phyloP scores from a whole-genome alignment of 495 filamentous ascomycete genomes.

The Emericellopsis terricola region DNA sequence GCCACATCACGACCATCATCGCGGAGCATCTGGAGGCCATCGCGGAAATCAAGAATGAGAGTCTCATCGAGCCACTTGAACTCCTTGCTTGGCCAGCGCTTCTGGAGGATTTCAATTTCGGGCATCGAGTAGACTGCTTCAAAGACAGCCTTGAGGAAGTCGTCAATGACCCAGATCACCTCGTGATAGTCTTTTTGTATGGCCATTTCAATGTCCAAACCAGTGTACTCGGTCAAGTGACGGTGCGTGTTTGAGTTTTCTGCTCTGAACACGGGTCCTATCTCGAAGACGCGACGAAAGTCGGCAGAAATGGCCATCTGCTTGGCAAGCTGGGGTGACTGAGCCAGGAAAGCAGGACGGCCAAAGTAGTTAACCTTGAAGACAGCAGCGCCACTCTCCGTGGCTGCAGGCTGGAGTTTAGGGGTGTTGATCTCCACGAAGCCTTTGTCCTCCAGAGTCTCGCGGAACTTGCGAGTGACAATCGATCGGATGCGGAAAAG shows the following conservation, averaged over 20 bases:
- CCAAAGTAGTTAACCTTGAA: conserved; percentile 93
- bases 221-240: conserved; percentile 91
- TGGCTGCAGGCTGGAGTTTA: conserved; percentile 77
- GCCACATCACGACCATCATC: conserved; percentile 58
- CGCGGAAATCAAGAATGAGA: conserved; percentile 59
- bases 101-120: conserved; percentile 49
- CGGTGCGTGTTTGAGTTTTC: conserved; percentile 95
- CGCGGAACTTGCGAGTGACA: conserved; percentile 63
- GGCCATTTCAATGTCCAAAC: conserved; percentile 87
- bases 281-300: conserved; percentile 78
- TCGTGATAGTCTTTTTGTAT: conserved; percentile 86
- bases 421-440: conserved; percentile 91
- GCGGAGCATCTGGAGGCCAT: conserved; percentile 64
- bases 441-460: conserved; percentile 54
- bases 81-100: conserved; percentile 39
- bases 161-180: conserved; percentile 62
- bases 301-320: conserved; percentile 90
- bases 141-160: conserved; percentile 79
- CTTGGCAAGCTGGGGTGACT: conserved; percentile 87
- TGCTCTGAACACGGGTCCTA: conserved; percentile 90
- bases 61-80: conserved; percentile 65
- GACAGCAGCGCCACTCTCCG: conserved; percentile 85
- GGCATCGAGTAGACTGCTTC: conserved; percentile 54
- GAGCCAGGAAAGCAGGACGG: conserved; percentile 70
- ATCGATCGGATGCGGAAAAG: conserved; percentile 68